phyloP scores from a whole-genome alignment of 2,329 filamentous ascomycete genomes.

The Hansfordia pulvinata region DNA sequence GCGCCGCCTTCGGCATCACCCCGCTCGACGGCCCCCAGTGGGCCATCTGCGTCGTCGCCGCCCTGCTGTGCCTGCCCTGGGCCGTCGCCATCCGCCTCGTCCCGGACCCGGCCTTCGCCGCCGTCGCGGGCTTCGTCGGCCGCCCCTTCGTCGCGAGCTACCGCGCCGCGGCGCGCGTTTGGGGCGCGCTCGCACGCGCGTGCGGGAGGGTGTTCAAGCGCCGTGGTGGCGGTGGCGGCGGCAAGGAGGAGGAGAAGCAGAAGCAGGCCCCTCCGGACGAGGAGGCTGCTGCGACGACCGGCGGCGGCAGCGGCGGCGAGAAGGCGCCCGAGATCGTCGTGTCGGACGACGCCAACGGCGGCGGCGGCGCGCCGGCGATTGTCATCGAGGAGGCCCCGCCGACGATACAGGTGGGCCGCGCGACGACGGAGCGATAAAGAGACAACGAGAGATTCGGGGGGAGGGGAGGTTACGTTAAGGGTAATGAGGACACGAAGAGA shows the following conservation, averaged over 20 bases:
- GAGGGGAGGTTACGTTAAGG: too few species aligned
- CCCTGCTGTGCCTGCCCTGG: slow-evolving; percentile 33
- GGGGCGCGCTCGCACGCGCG: slow-evolving; percentile 8
- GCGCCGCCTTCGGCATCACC: slow-evolving; percentile 36
- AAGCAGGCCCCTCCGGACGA: background rate
- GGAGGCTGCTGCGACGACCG: slow-evolving; percentile 4
- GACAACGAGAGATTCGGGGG: too few species aligned
- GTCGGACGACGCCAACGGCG: too few species aligned
- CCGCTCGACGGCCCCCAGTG: slow-evolving; percentile 35
- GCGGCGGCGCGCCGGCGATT: too few species aligned
- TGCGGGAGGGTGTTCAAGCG: slow-evolving; percentile 9
- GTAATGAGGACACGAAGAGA: too few species aligned
- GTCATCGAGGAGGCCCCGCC: too few species aligned
- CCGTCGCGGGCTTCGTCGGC: slow-evolving; percentile 14
- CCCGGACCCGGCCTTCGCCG: slow-evolving; percentile 28
- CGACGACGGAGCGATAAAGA: too few species aligned
- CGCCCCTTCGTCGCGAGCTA: slow-evolving; percentile 16
- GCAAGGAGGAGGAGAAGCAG: slow-evolving; percentile 5
- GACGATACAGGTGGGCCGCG: too few species aligned
- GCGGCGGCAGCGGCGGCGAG: slow-evolving; percentile 2
- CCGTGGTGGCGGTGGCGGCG: too few species aligned
- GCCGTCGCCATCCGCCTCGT: slow-evolving; percentile 33
- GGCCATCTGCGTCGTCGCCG: slow-evolving; percentile 36
- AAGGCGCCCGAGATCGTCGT: slow-evolving; percentile 13
- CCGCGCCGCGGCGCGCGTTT: slow-evolving; percentile 6